phyloP scores from a whole-genome alignment of 208 protist species.

The Acanthamoeba healyi region DNA sequence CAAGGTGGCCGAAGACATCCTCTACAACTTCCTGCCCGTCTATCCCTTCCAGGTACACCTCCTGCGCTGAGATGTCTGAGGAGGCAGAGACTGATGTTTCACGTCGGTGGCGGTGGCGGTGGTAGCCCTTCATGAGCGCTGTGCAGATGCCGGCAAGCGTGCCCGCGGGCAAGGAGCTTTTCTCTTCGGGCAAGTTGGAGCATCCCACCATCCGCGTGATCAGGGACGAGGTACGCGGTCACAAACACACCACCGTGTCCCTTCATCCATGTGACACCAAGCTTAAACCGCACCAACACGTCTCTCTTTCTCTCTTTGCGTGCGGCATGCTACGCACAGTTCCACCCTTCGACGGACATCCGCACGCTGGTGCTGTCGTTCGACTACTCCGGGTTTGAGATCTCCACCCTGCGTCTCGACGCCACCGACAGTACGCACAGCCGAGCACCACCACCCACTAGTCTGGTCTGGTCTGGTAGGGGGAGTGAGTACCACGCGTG shows the following conservation, averaged over 20 bases:
- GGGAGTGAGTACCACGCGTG: too few relatives aligned
- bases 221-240: neutral
- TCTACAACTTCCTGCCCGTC: conserved; percentile 53
- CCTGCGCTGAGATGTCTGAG: too few relatives aligned
- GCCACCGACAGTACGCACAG: conserved; percentile 41
- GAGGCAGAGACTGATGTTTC: too few relatives aligned
- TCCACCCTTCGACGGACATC: neutral
- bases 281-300: too few relatives aligned
- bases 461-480: too few relatives aligned
- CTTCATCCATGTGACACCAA: neutral
- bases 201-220: conserved; percentile 2
- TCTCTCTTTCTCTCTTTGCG: neutral
- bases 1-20: conserved; percentile 38
- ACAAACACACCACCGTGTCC: too few relatives aligned
- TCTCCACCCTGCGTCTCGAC: conserved; percentile 47
- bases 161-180: neutral
- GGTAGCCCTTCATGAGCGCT: conserved; percentile 37
- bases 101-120: too few relatives aligned
- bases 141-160: neutral
- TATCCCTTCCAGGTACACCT: conserved; percentile 56
- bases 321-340: neutral
- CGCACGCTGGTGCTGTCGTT: conserved; percentile 28
- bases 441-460: too few relatives aligned
- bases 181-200: conserved; percentile 18
- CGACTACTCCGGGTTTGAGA: conserved; percentile 58